Evolutionary conservation across 2,329 filamentous ascomycete genomes (phyloP).

Genomic region (Cordyceps javanica): DNA sequence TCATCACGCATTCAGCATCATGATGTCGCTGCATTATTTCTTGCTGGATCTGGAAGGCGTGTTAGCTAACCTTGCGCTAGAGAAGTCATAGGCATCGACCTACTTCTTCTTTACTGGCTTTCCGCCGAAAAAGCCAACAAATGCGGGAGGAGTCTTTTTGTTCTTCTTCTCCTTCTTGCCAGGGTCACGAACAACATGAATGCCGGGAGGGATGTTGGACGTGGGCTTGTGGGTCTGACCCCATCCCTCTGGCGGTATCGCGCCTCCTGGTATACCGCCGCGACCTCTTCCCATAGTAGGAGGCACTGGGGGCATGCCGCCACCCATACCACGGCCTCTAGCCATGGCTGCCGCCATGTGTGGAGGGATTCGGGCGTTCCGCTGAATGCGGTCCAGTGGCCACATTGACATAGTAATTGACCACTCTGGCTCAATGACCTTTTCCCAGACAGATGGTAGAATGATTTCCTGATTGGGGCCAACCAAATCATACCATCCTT

Average conservation of each 20-base stretch:
- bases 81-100: constrained; percentile 9
- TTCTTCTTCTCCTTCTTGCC: constrained; percentile 22
- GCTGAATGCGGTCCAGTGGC: constrained; percentile 38
- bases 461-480: constrained; percentile 79
- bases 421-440: constrained; percentile 68
- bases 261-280: constrained; percentile 14
- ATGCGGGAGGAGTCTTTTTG: constrained; percentile 13
- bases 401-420: constrained; percentile 52
- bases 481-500: constrained; percentile 74
- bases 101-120: constrained; percentile 26
- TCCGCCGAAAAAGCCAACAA: constrained; percentile 23
- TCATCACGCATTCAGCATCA: not conserved
- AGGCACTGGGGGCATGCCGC: not conserved
- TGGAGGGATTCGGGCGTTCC: not conserved
- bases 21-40: constrained; percentile 1
- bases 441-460: constrained; percentile 72
- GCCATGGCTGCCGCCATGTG: constrained; percentile 9
- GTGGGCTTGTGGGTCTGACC: not conserved
- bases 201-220: constrained; percentile 14
- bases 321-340: constrained; percentile 5
- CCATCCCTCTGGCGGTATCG: constrained; percentile 20
- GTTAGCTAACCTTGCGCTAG: not conserved
- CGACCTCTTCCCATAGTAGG: constrained; percentile 11
- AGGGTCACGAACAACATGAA: constrained; percentile 18
- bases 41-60: not conserved